Evolutionary conservation across 768 basidiomycete genomes (phyloP), one percentile per base, ranked within the genome.

Genomic region (Pisolithus sp.): DNA sequence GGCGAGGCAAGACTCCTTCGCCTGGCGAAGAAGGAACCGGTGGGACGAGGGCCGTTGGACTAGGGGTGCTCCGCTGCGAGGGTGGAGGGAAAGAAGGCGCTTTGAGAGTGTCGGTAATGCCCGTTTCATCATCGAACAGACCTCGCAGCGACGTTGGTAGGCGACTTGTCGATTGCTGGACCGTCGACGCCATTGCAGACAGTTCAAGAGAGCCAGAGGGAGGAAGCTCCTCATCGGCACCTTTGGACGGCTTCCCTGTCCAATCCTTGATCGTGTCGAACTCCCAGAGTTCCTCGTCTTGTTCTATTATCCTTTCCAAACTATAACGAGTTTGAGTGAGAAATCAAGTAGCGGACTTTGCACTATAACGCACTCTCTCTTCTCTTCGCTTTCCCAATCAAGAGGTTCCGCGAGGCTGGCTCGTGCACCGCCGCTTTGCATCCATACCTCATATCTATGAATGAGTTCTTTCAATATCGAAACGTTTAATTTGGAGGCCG

Each of bases 381-480:
- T 74, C 52, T 84, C 85, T 43, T 83, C 81, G 36, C 76, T 76
- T 64, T 87, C 87, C 85, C 85, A 88, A 46, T 82, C 79, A 28
- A 84, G 71, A 20, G 83, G 80, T 30, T 76, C 84, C 0, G 81
- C 86, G 38, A 95, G 73, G 62, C 87, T 90, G n/a, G 81, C 82
- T 49, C 92, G 76, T 39, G 82, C 81, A 2, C 86, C 89, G 5
- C 83, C 86, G 26, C 68, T 70, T 54, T 80, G 74, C 45, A 77
- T 65, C 86, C 86, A 86, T 26, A 80, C 76, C 57, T 93, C 83
- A 47, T 92, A 85, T 21, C 85, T 84, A 23, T 80, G 69, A 44
- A 96, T 77, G 30, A 98, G 75, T 50, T 98, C 96, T 57, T 84
- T 85, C 17, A 98, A 71, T 17, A 80, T 71, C 0, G 83, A 74